Base-by-base conservation (phyloP, 2,329 filamentous ascomycete species). In the Zalaria sp. region DNA sequence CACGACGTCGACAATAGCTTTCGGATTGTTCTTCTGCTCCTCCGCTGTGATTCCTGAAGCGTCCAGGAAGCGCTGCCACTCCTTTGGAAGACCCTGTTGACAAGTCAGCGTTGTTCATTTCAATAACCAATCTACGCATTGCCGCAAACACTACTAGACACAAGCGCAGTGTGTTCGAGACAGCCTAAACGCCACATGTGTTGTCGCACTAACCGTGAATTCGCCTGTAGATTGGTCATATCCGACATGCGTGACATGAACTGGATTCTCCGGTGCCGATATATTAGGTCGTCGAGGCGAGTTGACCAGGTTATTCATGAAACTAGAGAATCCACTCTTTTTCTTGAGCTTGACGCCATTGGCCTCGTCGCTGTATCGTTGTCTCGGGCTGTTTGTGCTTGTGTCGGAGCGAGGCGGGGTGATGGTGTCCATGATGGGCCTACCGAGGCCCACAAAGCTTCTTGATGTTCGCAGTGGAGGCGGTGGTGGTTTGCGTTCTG, bases 231-330 rank as follows among this genome's bases (percentile, higher is more conserved):
- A 75, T 65, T 91, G 93, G 63, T 98, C 89, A 61, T 94, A 95
- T 53, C 89, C 89, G 50, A 98, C 91, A 63, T 98, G 91, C 43
- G 89, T 96, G 54, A 98, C 85, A 64, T 96, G 91, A 46, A 96
- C 87, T 38, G 91, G 91, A 55, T 98, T 96, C 63, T 94, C 88
- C 42, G 91, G 91, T 32, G 87, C 85, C n/a, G 91, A 96, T 54
- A 98, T 98, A 61, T 89, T 78, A 37, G 91, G 86, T 49, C 87
- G 85, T 62, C 88, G 84, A 41, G 84, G 87, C 31, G 87, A 89
- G 50, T 84, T 83, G 45, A 93, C 79, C 57, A 79, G 68, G 58
- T 81, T 89, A 60, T 80, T 89, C 69, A 94, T 79, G 55, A 93
- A 87, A 51, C 80, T 84, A 10, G 84, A 87, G 57, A 94, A 86